phyloP scores from a whole-genome alignment of 2,329 filamentous ascomycete genomes.

The Diaporthe sp. region DNA sequence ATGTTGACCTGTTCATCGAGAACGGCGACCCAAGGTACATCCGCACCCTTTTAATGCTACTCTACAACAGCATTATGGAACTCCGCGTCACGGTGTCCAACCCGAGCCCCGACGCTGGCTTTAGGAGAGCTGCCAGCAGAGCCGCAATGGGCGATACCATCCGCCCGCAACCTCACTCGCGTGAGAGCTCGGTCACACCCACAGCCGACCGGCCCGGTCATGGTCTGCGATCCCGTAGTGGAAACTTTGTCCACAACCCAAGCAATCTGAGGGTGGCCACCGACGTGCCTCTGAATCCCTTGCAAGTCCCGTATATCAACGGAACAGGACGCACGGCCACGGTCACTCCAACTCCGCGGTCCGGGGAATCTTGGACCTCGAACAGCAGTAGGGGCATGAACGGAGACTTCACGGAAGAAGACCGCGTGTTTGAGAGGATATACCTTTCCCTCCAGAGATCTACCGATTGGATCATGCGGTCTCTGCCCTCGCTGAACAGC shows the following conservation, averaged over 20 bases:
- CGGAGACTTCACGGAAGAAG: conserved; percentile 79
- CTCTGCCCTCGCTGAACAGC: conserved; percentile 76
- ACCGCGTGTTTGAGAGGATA: conserved; percentile 84
- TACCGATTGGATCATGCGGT: conserved; percentile 78
- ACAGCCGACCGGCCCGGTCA: conserved; percentile 61
- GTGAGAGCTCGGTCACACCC: conserved; percentile 66
- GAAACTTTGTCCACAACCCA: conserved; percentile 59
- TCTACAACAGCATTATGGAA: conserved; percentile 78
- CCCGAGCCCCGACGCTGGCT: conserved; percentile 45
- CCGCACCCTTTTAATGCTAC: conserved; percentile 71
- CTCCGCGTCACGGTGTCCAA: conserved; percentile 66
- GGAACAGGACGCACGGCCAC: conserved; percentile 64
- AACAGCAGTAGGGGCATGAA: conserved; percentile 64
- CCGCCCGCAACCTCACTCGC: conserved; percentile 56
- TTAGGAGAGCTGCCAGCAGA: conserved; percentile 45
- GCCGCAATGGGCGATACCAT: conserved; percentile 59
- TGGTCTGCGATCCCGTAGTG: conserved; percentile 53
- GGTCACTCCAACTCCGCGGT: conserved; percentile 78
- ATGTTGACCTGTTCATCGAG: conserved; percentile 74
- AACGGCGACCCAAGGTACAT: conserved; percentile 77
- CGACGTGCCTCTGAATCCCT: conserved; percentile 56
- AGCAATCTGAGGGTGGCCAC: conserved; percentile 69
- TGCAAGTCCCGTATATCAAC: conserved; percentile 58
- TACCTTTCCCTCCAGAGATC: conserved; percentile 82
- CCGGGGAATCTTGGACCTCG: conserved; percentile 81